Evolutionary conservation across 2,329 filamentous ascomycete genomes (phyloP), one percentile per base, ranked within the genome.

Genomic region (Trichoderma guizhouense): DNA sequence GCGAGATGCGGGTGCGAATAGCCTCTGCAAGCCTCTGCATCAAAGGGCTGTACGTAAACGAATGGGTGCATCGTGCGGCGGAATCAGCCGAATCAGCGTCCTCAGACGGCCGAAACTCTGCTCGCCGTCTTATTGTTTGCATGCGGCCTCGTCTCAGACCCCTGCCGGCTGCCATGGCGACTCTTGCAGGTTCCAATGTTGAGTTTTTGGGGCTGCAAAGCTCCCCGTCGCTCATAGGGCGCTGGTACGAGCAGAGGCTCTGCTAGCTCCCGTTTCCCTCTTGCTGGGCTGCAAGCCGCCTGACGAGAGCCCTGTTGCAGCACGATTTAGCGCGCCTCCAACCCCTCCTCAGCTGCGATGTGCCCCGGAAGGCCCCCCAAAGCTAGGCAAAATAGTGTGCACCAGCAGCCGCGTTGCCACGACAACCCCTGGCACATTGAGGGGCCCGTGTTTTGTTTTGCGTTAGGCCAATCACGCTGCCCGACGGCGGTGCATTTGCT

Each of bases 361-460:
- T 39, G 32, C 58, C 71, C 71, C 57, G 43, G 32, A 58, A 43
- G 43, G 43, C 26, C 55, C 63, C 39, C 70, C 32, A 66, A 57
- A 8, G 34, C 60, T 64, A 53, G 64, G 64, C 62, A 58, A 36
- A 58, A 61, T 61, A 36, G 62, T 66, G 69, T n/a, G 34, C 47
- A 21, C 63, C 47, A 18, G 58, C 26, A 28, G 21, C 21, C 8
- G 57, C 34, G 77, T 80, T 76, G 69, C 78, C 74, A 63, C 55
- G 76, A 76, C 77, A 79, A 80, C 79, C 51, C 60, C 70, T 69
- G 65, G 55, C 71, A 39, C 58, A 65, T 43, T 68, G 72, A 73
- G 64, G 34, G 69, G 72, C 53, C 51, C 51, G 66, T 63, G 77
- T 79, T 79, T 80, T 80, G 77, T 78, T 79, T 79, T 79, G 76